Base-by-base conservation (phyloP, 352 stramenopile species). In the Globisporangium yorkense region DNA sequence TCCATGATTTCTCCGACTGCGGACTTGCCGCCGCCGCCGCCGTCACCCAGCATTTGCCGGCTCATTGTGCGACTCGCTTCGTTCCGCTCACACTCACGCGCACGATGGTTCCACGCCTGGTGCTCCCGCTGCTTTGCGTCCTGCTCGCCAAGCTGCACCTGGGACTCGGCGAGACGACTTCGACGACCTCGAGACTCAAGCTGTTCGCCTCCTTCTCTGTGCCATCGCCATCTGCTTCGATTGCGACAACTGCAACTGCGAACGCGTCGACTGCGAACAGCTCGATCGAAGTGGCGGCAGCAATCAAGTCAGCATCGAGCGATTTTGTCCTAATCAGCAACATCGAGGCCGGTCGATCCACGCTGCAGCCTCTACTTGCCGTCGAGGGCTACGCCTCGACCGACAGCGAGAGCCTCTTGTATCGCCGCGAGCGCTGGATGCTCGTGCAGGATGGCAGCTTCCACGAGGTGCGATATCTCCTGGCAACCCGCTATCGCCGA, bases 281-380 rank as follows among this genome's bases (percentile, higher is more conserved):
- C 7, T 31, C 44, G 8, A 3, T 18, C 8, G 20, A 49, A 24
- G 27, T 55, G 27, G 7, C 24, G 41, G 6, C 39, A 18, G 39
- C 37, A 12, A 31, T 57, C 13, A 57, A 52, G 39, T 29, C 50
- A 18, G 54, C 54, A 5, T 43, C 37, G 31, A 65, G 52, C 40
- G 59, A 65, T 53, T 65, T 65, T 29, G 55, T 65, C 21, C 27
- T 65, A 13, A n/a, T 57, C n/a, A 52, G 53, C 13, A n/a, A 46
- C 21, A 7, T 35, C 35, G 8, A 2, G 2, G 2, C 0, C 37
- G 43, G n/a, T 7, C 29, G 15, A 35, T 51, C 33, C 8, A 37
- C 18, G 7, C 29, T 40, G 49, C 43, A 37, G 29, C 33, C 13
- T 2, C 10, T 31, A 24, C 31, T 43, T 21, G 29, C 49, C 4